phyloP scores from a whole-genome alignment of 345 rosid species.

The Acer negundo region DNA sequence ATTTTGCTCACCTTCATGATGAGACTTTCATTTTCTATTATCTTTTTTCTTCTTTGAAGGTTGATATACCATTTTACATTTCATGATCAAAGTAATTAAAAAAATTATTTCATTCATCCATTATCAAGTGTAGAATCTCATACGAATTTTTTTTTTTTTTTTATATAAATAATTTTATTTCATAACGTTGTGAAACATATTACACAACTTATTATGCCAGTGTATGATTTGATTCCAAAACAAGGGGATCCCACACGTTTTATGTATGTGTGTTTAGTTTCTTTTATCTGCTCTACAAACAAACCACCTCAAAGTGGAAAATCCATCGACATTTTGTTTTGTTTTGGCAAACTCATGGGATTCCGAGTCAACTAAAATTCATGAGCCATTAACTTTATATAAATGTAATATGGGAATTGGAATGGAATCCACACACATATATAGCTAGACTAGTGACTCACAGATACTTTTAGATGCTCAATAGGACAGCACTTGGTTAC shows the following conservation, averaged over 20 bases:
- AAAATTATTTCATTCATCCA: no score
- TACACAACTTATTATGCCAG: no score
- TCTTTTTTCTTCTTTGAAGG: background rate
- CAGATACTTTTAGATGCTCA: constrained; percentile 8
- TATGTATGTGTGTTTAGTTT: background rate
- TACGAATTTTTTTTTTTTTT: no score
- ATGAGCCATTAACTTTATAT: constrained; percentile 10
- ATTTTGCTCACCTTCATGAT: background rate
- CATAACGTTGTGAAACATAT: no score
- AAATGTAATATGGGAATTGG: constrained; percentile 16
- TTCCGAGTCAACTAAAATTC: constrained; percentile 30
- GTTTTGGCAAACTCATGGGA: constrained; percentile 20
- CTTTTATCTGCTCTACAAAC: background rate
- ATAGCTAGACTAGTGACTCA: background rate
- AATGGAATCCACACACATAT: constrained; percentile 18
- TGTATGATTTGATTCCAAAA: no score
- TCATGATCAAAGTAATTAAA: background rate
- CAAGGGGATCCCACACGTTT: no score
- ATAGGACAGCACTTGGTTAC: constrained; percentile 19
- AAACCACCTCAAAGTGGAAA: constrained; percentile 20
- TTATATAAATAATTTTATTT: no score
- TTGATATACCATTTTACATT: background rate
- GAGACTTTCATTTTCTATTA: background rate
- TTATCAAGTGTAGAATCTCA: no score
- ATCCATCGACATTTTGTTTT: background rate